Conservation (phyloP, 2,329 filamentous ascomycete species). For the Trichoderma atrobrunneum region DNA sequence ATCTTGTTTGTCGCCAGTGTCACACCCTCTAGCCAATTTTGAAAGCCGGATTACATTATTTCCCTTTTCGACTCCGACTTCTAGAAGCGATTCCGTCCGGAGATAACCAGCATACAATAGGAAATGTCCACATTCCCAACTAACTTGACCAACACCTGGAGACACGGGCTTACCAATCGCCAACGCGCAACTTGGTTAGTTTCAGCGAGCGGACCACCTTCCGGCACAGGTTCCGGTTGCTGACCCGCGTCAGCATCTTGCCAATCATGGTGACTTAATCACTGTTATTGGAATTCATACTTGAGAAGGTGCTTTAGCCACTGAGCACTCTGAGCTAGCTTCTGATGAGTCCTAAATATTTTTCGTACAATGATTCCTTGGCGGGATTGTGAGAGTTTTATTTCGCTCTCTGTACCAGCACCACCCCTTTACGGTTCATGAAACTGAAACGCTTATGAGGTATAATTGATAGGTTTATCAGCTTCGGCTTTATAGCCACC, state of each 20-base stretch:
- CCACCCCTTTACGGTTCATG: not conserved
- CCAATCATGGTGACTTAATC: not conserved
- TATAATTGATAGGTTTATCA: no score
- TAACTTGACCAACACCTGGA: not conserved
- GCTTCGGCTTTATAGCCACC: no score
- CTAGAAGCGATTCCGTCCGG: not conserved
- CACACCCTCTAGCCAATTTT: not conserved
- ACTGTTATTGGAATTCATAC: accelerated
- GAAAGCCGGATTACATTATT: no score
- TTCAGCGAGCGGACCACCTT: not conserved
- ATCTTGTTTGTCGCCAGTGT: not conserved
- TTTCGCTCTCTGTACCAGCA: not conserved
- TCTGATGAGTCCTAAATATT: not conserved
- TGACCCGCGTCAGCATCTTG: not conserved
- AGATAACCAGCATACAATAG: not conserved
- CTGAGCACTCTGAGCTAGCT: not conserved
- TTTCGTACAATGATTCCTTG: not conserved
- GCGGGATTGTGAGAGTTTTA: not conserved
- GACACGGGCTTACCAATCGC: not conserved
- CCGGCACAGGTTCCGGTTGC: not conserved
- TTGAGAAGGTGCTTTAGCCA: not conserved
- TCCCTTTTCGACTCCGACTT: not conserved
- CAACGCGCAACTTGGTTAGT: not conserved
- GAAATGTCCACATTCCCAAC: not conserved
- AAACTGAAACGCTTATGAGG: no score